Evolutionary conservation across 2,329 filamentous ascomycete genomes (phyloP).

Genomic region (Pestalotiopsis sp.): DNA sequence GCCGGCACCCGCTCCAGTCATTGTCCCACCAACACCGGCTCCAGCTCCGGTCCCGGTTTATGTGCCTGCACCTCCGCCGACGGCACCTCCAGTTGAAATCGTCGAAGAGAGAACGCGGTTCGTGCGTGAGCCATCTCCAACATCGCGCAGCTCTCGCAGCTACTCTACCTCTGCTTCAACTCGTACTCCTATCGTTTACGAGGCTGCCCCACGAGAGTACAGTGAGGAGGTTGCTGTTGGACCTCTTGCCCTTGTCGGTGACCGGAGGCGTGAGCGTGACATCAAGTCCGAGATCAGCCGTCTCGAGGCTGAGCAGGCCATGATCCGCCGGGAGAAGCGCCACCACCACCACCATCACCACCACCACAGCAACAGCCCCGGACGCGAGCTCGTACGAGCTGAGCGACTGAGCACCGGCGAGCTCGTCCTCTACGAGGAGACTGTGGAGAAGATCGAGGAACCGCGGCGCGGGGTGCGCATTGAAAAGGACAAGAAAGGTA

Average conservation of each 20-base stretch:
- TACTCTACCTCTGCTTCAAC: conserved; percentile 39
- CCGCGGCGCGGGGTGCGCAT: conserved; percentile 65
- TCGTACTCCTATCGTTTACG: conserved; percentile 40
- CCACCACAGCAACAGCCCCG: conserved; percentile 41
- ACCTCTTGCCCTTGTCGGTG: conserved; percentile 43
- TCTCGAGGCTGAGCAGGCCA: conserved; percentile 63
- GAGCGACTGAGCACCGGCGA: conserved; percentile 62
- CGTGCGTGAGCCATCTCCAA: conserved; percentile 52
- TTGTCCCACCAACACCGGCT: not conserved
- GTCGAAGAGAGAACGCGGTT: conserved; percentile 39
- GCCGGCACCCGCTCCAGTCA: conserved; percentile 23
- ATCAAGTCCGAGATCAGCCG: conserved; percentile 73
- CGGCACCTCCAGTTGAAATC: conserved; percentile 16
- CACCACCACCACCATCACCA: conserved; percentile 26
- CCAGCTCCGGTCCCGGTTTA: conserved; percentile 16
- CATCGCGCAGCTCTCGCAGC: conserved; percentile 30
- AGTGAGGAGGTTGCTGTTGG: conserved; percentile 37
- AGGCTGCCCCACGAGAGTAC: conserved; percentile 37
- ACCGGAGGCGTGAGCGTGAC: conserved; percentile 55
- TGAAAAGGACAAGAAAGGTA: conserved; percentile 94
- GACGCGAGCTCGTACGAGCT: conserved; percentile 56
- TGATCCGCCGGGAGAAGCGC: conserved; percentile 18
- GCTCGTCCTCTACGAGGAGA: conserved; percentile 64
- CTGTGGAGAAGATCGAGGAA: conserved; percentile 57
- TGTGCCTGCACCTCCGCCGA: conserved; percentile 14